Evolutionary conservation across 2,329 filamentous ascomycete genomes (phyloP).

Genomic region (Talaromyces islandicus): DNA sequence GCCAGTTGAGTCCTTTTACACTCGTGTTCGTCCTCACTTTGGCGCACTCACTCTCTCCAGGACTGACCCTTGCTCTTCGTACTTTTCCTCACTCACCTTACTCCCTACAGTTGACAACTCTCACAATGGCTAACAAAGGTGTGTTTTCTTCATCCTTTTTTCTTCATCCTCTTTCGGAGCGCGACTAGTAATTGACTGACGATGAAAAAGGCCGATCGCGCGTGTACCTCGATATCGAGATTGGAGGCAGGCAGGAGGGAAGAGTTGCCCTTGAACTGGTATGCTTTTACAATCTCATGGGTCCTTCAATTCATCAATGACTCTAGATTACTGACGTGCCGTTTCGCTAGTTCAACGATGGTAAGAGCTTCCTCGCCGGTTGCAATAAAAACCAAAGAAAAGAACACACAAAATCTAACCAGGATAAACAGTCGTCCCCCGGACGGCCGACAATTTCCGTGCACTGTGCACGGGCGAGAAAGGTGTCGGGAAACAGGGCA

Average conservation of each 20-base stretch:
- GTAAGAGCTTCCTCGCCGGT: slow-evolving; percentile 22
- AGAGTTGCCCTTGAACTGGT: slow-evolving; percentile 83
- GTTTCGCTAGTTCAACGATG: slow-evolving; percentile 41
- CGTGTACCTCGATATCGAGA: slow-evolving; percentile 89
- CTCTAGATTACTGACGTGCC: background rate
- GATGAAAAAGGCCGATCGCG: slow-evolving; percentile 56
- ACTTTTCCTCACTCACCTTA: background rate
- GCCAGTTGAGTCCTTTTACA: background rate
- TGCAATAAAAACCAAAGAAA: slow-evolving; percentile 2
- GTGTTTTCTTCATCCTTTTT: background rate
- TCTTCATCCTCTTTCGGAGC: no score
- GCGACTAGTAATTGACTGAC: background rate
- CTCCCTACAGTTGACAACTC: background rate
- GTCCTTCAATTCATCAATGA: background rate
- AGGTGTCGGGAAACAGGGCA: slow-evolving; percentile 71
- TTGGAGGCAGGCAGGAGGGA: slow-evolving; percentile 67
- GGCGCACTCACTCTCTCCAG: background rate
- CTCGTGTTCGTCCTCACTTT: background rate
- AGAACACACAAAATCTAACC: slow-evolving; percentile 39
- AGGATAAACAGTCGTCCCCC: slow-evolving; percentile 65
- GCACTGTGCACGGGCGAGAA: slow-evolving; percentile 93
- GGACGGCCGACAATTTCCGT: slow-evolving; percentile 95
- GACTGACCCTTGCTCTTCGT: background rate
- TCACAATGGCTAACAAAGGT: slow-evolving; percentile 7
- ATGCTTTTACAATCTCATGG: slow-evolving; percentile 23